Evolutionary conservation across 73 alveolate genomes (phyloP), one percentile per base, ranked within the genome.

Genomic region (Paramecium tetraurelia): DNA sequence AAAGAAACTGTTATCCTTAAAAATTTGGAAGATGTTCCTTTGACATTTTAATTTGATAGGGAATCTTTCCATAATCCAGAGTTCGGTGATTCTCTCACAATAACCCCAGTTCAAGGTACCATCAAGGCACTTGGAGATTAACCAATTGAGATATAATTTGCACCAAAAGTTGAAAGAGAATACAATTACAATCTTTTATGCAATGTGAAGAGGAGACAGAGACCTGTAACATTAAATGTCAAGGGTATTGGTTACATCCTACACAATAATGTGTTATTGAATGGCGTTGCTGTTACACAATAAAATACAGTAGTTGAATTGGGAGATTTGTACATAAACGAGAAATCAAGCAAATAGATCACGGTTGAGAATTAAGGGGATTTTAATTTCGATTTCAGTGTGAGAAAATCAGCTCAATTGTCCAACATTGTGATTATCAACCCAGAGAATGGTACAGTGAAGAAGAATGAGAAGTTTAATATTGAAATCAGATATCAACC

Each of bases 361-460:
- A 92, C 95, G 41, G 96, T 98, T 21, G 98, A 93, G 95, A 98
- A 98, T 92, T 95, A 94, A 41, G 99, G 99, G 70, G 99, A 98
- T 87, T 98, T 98, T 89, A 98, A 98, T 95, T 98, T 98, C 95
- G 99, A 98, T 94, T 98, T 93, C 92, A 95, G 97, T 9, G 95
- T 98, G 96, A 98, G 98, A 96, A 96, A 97, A 94, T 92, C 96
- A 96, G 27, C 96, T 95, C 50, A 97, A 94, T 93, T 84, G 11
- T 46, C 70, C 1, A 97, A 96, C 92, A 92, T 98, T 2, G 84
- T 63, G 22, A 94, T 97, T 80, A 97, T 98, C 21, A 92, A 96
- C n/a, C 99, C 99, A 29, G 99, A 98, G 86, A 96, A 97, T 75
- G 99, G 99, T 3, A 98, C 99, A 27, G 99, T 98, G 5, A 94